Conservation (phyloP, 352 stramenopile genomes). For the Hyaloperonospora arabidopsidis region DNA sequence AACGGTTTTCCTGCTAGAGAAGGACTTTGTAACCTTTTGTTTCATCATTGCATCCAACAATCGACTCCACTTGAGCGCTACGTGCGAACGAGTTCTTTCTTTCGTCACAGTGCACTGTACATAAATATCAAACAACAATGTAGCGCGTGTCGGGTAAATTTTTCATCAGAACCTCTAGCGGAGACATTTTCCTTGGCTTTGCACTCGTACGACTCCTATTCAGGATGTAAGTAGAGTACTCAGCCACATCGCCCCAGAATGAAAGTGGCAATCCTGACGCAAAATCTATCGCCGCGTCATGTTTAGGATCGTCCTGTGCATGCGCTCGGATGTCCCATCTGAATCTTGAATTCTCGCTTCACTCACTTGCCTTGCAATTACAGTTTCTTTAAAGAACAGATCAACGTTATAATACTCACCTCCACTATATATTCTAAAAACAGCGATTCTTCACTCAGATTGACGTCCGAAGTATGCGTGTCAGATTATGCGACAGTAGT, state of each 20-base stretch:
- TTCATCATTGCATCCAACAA: slow-evolving; percentile 12
- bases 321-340: too few relatives aligned
- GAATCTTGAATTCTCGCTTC: too few relatives aligned
- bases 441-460: background rate
- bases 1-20: background rate
- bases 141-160: background rate
- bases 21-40: slow-evolving; percentile 15
- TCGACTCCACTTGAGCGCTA: slow-evolving; percentile 3
- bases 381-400: too few relatives aligned
- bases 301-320: background rate
- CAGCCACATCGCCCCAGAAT: slow-evolving; percentile 22
- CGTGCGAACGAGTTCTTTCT: slow-evolving; percentile 7
- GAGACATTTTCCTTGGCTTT: slow-evolving; percentile 7
- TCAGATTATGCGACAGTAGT: slow-evolving; percentile 5
- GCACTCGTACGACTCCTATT: slow-evolving; percentile 17
- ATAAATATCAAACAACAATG: slow-evolving; percentile 11
- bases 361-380: too few relatives aligned
- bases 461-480: background rate
- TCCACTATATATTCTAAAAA: slow-evolving; percentile 19
- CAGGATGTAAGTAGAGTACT: slow-evolving; percentile 23
- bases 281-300: slow-evolving; percentile 16
- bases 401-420: too few relatives aligned
- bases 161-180: too few relatives aligned
- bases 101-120: slow-evolving; percentile 10
- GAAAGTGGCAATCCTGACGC: slow-evolving; percentile 11